Evolutionary conservation across 805 yeast genomes (phyloP), one percentile per base, ranked within the genome.

Genomic region (Sugiyamaella floridensis): DNA sequence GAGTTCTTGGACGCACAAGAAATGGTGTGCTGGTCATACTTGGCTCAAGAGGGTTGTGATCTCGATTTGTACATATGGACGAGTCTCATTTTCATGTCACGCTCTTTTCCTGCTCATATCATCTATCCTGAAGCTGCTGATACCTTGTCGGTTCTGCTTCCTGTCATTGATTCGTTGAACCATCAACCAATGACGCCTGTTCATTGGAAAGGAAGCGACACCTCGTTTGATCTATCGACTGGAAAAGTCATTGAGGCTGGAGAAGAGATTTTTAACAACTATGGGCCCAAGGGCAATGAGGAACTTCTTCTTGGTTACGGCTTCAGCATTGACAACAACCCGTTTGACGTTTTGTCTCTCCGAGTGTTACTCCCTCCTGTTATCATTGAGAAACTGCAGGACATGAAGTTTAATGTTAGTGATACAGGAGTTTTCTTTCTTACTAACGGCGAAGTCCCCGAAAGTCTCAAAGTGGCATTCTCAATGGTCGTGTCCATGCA

Each of bases 211-310:
- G 45, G 51, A 4, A 60, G 54, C 1, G 62, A 59, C 1, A 57
- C 19, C 19, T 45, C 40, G 52, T 45, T 65, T 40, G 44, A 56
- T 7, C 44, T 59, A 16, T 47, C 53, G 9, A 64, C 78, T 0
- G 70, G 72, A 16, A 65, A 71, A 3, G 44, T 52, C 7, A 29
- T 48, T 59, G n/a, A 53, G 2, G 57, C 55, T 1, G 78, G 77
- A 1, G 64, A 68, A 1, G 85, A 88, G 63, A 56, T 90, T 1
- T 86, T 69, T 68, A 89, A 89, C 64, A 86, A 87, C 67, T 89
- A 90, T 67, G 97, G 97, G 1, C 81, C 86, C 50, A 89, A 89
- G 66, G 85, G 93, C 0, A 89, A 89, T 62, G 95, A 86, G 57
- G 96, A 88, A 58, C 60, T 89, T 26, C 67, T 90, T 5, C 69